A percentile compares a stretch with the other conserved stretches of the same genome.
These are phyloP conservation scores for Wickerhamiella kazuoi DNA, from an alignment of 805 yeast genomes.

Conservation along the genomic window DNA sequence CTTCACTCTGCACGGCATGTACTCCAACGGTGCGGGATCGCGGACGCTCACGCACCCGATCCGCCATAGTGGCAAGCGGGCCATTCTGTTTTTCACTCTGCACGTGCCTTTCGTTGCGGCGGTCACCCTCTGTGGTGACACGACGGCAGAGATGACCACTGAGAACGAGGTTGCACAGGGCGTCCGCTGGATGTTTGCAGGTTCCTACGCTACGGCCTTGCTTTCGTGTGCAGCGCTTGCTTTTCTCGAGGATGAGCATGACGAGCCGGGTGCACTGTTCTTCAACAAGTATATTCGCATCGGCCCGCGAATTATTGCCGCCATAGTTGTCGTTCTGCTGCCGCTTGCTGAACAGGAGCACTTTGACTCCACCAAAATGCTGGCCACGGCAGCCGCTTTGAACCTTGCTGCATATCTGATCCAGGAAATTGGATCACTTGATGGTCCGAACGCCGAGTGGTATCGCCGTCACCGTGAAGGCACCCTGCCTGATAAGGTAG, in stretches of 20 bases:
- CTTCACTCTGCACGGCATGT: slow-evolving; percentile 34
- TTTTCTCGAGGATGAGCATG: neutral
- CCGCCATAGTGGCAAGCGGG: slow-evolving; percentile 24
- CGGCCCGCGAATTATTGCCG: neutral
- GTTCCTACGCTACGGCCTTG: neutral
- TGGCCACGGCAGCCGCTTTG: neutral
- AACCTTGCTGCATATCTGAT: neutral
- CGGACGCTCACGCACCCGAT: slow-evolving; percentile 35
- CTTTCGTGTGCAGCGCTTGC: neutral
- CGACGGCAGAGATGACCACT: neutral
- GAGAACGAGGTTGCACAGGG: neutral
- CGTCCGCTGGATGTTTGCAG: neutral
- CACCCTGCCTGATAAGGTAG: neutral
- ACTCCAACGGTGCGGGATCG: slow-evolving; percentile 36
- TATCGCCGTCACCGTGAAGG: neutral
- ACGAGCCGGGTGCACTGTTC: neutral
- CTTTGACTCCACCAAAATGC: neutral
- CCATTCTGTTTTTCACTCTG: slow-evolving; percentile 6
- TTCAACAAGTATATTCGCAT: neutral
- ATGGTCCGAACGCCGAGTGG: neutral
- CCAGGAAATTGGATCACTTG: neutral
- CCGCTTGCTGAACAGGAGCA: neutral
- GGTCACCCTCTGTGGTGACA: neutral
- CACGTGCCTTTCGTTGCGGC: neutral
- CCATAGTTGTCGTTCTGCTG: neutral